Base-by-base conservation (phyloP, 2,329 filamentous ascomycete species). In the Ramularia endophylla region DNA sequence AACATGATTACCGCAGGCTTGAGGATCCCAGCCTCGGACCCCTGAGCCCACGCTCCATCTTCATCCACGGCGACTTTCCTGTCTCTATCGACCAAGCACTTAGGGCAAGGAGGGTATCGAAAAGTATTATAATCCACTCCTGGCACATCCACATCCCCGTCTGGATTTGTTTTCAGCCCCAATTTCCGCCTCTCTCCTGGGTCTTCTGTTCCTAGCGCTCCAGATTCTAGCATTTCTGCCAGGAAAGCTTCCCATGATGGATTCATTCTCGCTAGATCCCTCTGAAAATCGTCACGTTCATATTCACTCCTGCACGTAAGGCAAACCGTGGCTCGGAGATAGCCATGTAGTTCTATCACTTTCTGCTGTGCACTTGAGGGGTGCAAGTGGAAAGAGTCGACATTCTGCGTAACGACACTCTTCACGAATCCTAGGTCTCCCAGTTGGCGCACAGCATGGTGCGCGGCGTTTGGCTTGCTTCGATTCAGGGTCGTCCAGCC, bases 1-100 rank as follows among this genome's bases (percentile, higher is more conserved):
- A 97, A 97, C 87, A 97, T 95, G 55, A 89, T 81, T 2, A 98
- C 89, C 1, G 86, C 86, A 3, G 92, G 92, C 60, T 97, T 97
- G 41, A 98, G 64, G 27, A 97, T 79, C 2, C 90, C 92, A 0
- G 80, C 86, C 5, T 52, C 62, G 5, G 61, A 58, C 2, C 43
- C 45, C 5, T 72, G 54, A 28, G 71, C 66, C 86, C 83, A 94
- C 0, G 88, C 90, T 0, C 90, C 90, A 39, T 95, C 87, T 1
- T 59, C 54, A 56, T 95, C 90, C 9, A 85, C 76, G 47, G 84
- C 71, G 1, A 95, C 81, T 18, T 64, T 83, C 9, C 33, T 17
- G 11, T 31, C n/a, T 11, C 13, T 83, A 9, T 73, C 71, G 17
- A 72, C 67, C 31, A 94, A 67, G 62, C 92, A 97, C 34, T 70